Evolutionary conservation across 371 early-diverging fungal species (phyloP).

Genomic region (Mucor velutinosus): DNA sequence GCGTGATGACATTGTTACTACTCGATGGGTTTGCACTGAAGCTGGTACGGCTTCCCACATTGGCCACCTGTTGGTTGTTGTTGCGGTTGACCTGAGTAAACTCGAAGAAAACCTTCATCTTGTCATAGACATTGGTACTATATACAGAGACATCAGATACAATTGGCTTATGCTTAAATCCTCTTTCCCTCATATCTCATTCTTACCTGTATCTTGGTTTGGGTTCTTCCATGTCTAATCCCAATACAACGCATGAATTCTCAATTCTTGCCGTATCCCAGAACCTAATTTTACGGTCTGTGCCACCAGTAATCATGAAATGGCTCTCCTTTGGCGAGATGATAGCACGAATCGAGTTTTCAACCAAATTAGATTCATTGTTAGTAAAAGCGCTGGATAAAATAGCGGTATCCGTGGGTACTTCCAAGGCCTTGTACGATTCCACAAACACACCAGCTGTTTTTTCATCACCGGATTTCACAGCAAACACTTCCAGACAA

Average conservation of each 20-base stretch:
- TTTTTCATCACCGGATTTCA: slow-evolving; percentile 63
- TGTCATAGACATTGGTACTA: slow-evolving; percentile 62
- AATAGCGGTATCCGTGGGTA: slow-evolving; percentile 56
- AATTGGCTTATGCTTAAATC: too few relatives aligned
- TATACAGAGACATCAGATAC: background rate
- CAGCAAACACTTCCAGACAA: slow-evolving; percentile 75
- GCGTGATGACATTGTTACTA: slow-evolving; percentile 32
- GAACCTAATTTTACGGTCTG: slow-evolving; percentile 82
- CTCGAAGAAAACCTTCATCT: slow-evolving; percentile 59
- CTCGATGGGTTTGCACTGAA: slow-evolving; percentile 6
- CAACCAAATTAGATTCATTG: slow-evolving; percentile 52
- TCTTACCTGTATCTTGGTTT: slow-evolving; percentile 63
- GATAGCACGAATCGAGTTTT: slow-evolving; percentile 60
- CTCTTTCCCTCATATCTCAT: too few relatives aligned
- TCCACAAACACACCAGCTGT: slow-evolving; percentile 48
- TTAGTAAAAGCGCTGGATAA: slow-evolving; percentile 53
- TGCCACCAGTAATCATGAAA: slow-evolving; percentile 79
- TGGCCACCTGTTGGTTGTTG: background rate
- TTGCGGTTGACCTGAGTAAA: slow-evolving; percentile 40
- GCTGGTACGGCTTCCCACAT: slow-evolving; percentile 16
- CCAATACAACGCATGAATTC: slow-evolving; percentile 72
- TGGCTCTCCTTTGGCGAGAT: slow-evolving; percentile 56
- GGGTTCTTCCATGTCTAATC: slow-evolving; percentile 62
- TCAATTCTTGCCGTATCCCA: slow-evolving; percentile 76
- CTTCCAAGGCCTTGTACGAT: slow-evolving; percentile 58